Evolutionary conservation across 331 rosid genomes (phyloP), one percentile per base, ranked within the genome.

Genomic region (Acacia concinna): DNA sequence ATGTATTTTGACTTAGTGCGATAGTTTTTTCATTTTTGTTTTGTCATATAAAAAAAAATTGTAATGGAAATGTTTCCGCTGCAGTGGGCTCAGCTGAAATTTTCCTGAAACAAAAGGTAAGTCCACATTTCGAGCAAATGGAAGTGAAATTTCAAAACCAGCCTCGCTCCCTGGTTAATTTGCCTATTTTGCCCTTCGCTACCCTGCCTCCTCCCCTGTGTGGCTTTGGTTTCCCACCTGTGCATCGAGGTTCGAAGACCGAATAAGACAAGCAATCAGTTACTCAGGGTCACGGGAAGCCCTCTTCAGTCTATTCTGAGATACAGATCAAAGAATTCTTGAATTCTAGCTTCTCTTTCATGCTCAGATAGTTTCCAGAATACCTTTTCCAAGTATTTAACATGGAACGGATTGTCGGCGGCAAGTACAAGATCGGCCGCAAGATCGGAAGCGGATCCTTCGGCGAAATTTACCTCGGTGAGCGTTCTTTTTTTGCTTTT

Each of bases 391-490:
- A 3, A 71, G 74, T 71, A 25, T 73, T 83, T 71, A 41, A 21
- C 72, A 95, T 95, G 99, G 99, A 95, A 72, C 91, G 97, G 52
- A 76, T 92, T 83, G 84, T 95, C 47, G 99, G 99, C 82, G 87
- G 88, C 81, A 90, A 87, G 85, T 95, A 82, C 90, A 95, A 90
- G 86, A 96, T 95, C 47, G 97, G 97, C 88, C 94, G 97, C 83
- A 95, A 95, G 91, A 95, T 95, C 90, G 99, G 97, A 51, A 90
- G 97, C 80, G 99, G 99, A 78, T 95, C 99, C 62, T 95, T 95
- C 78, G 99, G 99, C 2, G 97, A 95, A 91, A 95, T 95, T 64
- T 93, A 82, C 69, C 91, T 95, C 46, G 99, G 99, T 95, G 14
- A 64, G 82, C 30, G 0, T 62, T 31, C 30, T 75, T 3, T 30